These are phyloP conservation scores for Trypanosoma brucei DNA, from an alignment of 208 protist genomes.

Conservation along the genomic window DNA sequence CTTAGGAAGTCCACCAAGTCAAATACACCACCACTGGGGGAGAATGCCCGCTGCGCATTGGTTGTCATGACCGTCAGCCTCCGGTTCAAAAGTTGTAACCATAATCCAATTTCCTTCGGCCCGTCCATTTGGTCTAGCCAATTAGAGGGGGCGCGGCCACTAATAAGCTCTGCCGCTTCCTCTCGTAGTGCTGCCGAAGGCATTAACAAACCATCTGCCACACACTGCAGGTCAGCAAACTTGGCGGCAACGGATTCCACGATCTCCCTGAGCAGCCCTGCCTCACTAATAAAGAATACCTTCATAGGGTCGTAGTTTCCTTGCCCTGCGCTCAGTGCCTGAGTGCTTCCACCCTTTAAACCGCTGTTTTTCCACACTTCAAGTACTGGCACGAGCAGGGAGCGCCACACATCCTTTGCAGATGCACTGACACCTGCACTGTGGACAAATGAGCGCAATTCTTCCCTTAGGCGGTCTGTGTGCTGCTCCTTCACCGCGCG, in stretches of 20 bases:
- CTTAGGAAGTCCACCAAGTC: constrained; percentile 86
- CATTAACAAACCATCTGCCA: constrained; percentile 84
- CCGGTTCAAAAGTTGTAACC: constrained; percentile 71
- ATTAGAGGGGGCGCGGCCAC: constrained; percentile 65
- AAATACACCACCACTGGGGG: constrained; percentile 47
- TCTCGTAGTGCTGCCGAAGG: constrained; percentile 56
- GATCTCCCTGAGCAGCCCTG: constrained; percentile 53
- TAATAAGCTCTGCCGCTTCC: constrained; percentile 78
- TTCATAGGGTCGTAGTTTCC: constrained; percentile 71
- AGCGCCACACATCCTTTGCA: constrained; percentile 78
- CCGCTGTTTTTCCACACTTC: constrained; percentile 76
- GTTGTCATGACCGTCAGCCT: constrained; percentile 51
- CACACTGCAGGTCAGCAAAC: constrained; percentile 57
- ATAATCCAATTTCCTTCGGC: constrained; percentile 64
- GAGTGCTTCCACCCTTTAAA: constrained; percentile 9
- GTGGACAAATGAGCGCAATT: constrained; percentile 76
- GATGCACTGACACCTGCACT: constrained; percentile 14
- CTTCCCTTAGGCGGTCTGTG: constrained; percentile 42
- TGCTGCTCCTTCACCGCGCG: constrained; percentile 81
- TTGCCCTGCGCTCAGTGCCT: constrained; percentile 13
- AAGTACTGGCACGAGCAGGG: constrained; percentile 77
- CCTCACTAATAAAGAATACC: constrained; percentile 91
- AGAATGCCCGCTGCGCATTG: constrained; percentile 26
- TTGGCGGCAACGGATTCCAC: constrained; percentile 55
- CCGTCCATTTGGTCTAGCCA: constrained; percentile 90